Evolutionary conservation across 768 basidiomycete genomes (phyloP), one percentile per base, ranked within the genome.

Genomic region (Pluteus cervinus): DNA sequence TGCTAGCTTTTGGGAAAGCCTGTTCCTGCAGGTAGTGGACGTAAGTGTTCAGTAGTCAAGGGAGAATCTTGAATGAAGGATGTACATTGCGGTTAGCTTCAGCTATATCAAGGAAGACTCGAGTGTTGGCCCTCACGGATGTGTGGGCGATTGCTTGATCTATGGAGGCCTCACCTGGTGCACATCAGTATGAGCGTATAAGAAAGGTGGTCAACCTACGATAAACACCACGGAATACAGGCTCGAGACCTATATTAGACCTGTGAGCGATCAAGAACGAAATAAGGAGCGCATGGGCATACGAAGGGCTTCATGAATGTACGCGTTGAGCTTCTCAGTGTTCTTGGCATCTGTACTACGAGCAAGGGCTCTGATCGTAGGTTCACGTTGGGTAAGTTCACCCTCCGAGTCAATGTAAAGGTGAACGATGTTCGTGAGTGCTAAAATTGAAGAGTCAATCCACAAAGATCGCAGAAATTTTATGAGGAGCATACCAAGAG

Each of bases 291-390:
- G n/a, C n/a, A n/a, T n/a, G n/a, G n/a, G n/a, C 81, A 48, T 37
- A 86, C 84, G 74, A 42, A 86, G 54, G 9, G 82, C 81, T 54
- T 90, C 87, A 14, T 70, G 65, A 9, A 77, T 71, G 48, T 75
- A 79, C 18, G 73, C 76, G 38, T 71, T 65, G 11, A 89, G 54
- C 23, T 57, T 44, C 4, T 50, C 51, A n/a, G n/a, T n/a, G n/a
- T 50, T 51, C 21, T 69, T 57, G 9, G 53, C 40, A 34, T 65
- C 55, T 9, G 43, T 42, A 3, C 46, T 42, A 12, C 62, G 63
- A 6, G 59, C 61, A 36, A 60, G 51, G 3, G 59, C 43, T n/a
- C 57, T 54, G 43, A 76, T 58, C 6, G 62, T 50, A 4, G 52
- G 51, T 8, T 61, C 51, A 22, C 73, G 54, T n/a, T n/a, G n/a